Evolutionary conservation across 176 grass and related monocot genomes (phyloP).

Genomic region (Pharus latifolius): DNA sequence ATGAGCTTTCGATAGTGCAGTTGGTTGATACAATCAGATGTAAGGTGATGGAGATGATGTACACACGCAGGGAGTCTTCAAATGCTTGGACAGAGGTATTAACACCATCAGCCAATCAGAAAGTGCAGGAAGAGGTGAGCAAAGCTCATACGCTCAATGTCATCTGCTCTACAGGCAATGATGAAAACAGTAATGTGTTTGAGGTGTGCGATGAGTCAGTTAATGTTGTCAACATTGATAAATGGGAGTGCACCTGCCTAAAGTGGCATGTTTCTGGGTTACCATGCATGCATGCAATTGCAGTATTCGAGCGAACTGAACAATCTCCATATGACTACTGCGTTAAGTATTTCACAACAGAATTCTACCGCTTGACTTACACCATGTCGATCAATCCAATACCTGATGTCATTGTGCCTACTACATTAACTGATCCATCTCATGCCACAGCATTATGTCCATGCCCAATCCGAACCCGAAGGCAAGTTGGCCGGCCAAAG

Average conservation of each 20-base stretch:
- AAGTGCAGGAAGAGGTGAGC: slow-evolving; percentile 47
- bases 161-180: slow-evolving; percentile 33
- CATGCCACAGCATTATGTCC: background rate
- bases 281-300: slow-evolving; percentile 57
- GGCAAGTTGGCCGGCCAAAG: slow-evolving; percentile 53
- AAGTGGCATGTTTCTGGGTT: slow-evolving; percentile 57
- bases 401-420: slow-evolving; percentile 43
- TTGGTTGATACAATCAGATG: slow-evolving; percentile 60
- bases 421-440: slow-evolving; percentile 14
- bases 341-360: slow-evolving; percentile 55
- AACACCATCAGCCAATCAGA: slow-evolving; percentile 40
- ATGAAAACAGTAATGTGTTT: slow-evolving; percentile 36
- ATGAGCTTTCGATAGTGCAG: slow-evolving; percentile 59
- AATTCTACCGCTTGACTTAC: slow-evolving; percentile 53
- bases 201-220: slow-evolving; percentile 50
- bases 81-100: slow-evolving; percentile 37
- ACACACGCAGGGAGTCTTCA: slow-evolving; percentile 35
- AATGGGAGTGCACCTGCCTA: slow-evolving; percentile 59
- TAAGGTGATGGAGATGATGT: slow-evolving; percentile 70
- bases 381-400: slow-evolving; percentile 54
- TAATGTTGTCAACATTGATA: slow-evolving; percentile 50
- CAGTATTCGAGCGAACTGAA: slow-evolving; percentile 34
- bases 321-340: slow-evolving; percentile 49
- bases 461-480: slow-evolving; percentile 35
- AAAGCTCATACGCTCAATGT: slow-evolving; percentile 50